A percentile compares a stretch with the other conserved stretches of the same genome.
phyloP scores from a whole-genome alignment of 345 rosid genomes.

The Sonneratia alba region DNA sequence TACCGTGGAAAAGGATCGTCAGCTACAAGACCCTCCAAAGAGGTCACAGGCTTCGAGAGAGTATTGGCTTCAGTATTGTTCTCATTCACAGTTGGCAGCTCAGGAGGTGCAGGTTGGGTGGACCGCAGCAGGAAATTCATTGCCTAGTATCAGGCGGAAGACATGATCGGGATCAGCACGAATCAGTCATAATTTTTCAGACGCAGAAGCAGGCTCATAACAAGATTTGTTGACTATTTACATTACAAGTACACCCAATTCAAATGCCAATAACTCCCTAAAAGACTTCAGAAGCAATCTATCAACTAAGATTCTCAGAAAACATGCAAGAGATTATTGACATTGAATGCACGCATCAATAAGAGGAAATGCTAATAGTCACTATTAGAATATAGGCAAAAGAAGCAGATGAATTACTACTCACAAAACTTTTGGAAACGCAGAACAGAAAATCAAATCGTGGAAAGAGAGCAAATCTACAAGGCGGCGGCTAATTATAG shows the following conservation, averaged over 20 bases:
- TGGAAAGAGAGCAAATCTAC: too few species aligned
- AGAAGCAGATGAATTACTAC: too few species aligned
- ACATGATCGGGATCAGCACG: not conserved
- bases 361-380: not conserved
- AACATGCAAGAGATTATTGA: too few species aligned
- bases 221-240: not conserved
- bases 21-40: constrained; percentile 60
- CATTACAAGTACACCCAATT: not conserved
- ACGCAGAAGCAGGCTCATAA: not conserved
- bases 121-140: constrained; percentile 90
- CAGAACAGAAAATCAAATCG: too few species aligned
- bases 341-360: too few species aligned
- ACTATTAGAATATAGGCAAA: too few species aligned
- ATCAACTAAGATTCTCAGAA: not conserved
- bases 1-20: constrained; percentile 58
- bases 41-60: constrained; percentile 24
- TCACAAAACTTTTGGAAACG: too few species aligned
- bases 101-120: constrained; percentile 28
- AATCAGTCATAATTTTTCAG: not conserved
- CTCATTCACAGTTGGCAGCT: constrained; percentile 41
- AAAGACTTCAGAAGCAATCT: not conserved
- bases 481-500: too few species aligned
- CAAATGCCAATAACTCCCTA: not conserved
- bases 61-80: constrained; percentile 25
- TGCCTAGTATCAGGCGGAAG: constrained; percentile 14